These are phyloP conservation scores for Manihot esculenta DNA, from an alignment of 441 rosid species.

Conservation along the genomic window DNA sequence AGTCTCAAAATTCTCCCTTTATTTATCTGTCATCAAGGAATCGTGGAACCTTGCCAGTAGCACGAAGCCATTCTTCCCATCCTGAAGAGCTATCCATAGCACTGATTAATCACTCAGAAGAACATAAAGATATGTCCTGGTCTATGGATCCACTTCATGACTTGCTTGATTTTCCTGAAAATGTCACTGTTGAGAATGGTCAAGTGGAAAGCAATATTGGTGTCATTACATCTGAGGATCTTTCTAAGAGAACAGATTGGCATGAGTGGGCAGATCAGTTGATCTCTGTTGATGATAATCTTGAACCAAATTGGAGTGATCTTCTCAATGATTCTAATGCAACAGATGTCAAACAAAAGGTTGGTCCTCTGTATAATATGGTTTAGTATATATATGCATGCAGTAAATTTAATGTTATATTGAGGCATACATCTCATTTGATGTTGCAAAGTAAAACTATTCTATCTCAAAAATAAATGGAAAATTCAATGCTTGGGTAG, in stretches of 20 bases:
- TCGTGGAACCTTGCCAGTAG: slow-evolving; percentile 25
- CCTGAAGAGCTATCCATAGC: slow-evolving; percentile 36
- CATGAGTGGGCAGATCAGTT: slow-evolving; percentile 70
- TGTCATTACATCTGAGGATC: slow-evolving; percentile 41
- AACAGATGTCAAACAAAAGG: slow-evolving; percentile 53
- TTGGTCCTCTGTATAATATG: slow-evolving; percentile 24
- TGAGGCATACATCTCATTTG: neutral
- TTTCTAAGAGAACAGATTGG: slow-evolving; percentile 51
- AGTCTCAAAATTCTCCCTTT: slow-evolving; percentile 38
- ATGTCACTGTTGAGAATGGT: slow-evolving; percentile 39
- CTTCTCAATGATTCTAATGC: slow-evolving; percentile 50
- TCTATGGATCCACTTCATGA: slow-evolving; percentile 46
- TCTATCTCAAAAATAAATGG: neutral
- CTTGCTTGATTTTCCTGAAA: slow-evolving; percentile 53
- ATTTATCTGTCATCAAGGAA: slow-evolving; percentile 34
- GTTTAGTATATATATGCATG: slow-evolving; percentile 1
- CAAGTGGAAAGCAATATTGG: slow-evolving; percentile 43
- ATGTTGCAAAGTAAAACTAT: neutral
- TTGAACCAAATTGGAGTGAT: slow-evolving; percentile 71
- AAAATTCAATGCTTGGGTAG: slow-evolving; percentile 1
- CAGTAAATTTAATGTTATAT: neutral
- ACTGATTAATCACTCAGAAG: slow-evolving; percentile 35
- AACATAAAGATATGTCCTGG: slow-evolving; percentile 54
- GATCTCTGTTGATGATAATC: slow-evolving; percentile 56
- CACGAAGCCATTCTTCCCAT: slow-evolving; percentile 27